These are phyloP conservation scores for Debaryomyces psychrophilus DNA, from an alignment of 1,139 yeast genomes.

Conservation along the genomic window DNA sequence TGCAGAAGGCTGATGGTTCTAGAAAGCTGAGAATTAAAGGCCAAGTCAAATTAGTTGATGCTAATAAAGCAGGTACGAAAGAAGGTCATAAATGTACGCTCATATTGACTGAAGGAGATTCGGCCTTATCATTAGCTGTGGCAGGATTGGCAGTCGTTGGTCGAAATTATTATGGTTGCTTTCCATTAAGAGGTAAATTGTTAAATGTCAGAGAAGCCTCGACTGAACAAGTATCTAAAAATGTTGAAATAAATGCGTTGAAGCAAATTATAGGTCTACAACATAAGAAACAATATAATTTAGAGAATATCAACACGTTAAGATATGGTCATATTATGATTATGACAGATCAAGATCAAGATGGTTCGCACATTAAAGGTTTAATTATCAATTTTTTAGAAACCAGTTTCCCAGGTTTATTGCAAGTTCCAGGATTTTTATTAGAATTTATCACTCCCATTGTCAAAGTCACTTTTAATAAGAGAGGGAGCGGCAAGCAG, in stretches of 20 bases:
- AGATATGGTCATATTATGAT: conserved; percentile 98
- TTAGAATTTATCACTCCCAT: conserved; percentile 96
- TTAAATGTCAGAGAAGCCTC: conserved; percentile 96
- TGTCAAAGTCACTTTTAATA: conserved; percentile 80
- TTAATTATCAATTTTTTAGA: conserved; percentile 91
- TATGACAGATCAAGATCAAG: conserved; percentile 99
- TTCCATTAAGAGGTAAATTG: conserved; percentile 93
- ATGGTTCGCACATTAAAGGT: conserved; percentile 98
- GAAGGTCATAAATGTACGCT: conserved; percentile 92
- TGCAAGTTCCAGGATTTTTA: conserved; percentile 88
- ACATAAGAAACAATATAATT: conserved; percentile 77
- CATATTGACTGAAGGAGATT: conserved; percentile 95
- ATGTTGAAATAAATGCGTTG: conserved; percentile 91
- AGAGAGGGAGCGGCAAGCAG: conserved; percentile 58
- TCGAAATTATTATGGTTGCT: conserved; percentile 92
- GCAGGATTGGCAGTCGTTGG: conserved; percentile 96
- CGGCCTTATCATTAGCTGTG: conserved; percentile 91
- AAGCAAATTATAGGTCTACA: conserved; percentile 95
- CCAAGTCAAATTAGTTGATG: conserved; percentile 90
- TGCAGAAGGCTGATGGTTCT: conserved; percentile 90
- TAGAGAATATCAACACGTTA: conserved; percentile 66
- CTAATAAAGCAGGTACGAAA: conserved; percentile 93
- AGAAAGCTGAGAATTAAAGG: conserved; percentile 85
- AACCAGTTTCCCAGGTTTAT: conserved; percentile 90
- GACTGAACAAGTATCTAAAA: conserved; percentile 88